Conservation (phyloP, 352 stramenopile genomes). For the Globisporangium lucens region DNA sequence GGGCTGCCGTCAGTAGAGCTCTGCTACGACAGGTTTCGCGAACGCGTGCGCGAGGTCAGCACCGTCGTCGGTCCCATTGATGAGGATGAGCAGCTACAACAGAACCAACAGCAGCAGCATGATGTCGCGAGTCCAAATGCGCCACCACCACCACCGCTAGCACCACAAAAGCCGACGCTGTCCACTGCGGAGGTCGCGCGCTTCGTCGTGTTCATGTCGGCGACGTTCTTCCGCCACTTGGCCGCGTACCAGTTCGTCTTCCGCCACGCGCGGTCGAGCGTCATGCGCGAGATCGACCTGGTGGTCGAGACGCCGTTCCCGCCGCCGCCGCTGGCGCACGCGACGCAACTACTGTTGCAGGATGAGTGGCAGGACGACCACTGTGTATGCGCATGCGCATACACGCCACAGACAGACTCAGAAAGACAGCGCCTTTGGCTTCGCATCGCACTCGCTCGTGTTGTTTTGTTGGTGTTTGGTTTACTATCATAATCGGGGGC, state of each 20-base stretch:
- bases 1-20: conserved; percentile 27
- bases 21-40: conserved; percentile 40
- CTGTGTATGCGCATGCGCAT: background rate
- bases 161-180: conserved; percentile 17
- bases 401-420: background rate
- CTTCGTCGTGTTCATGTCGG: conserved; percentile 67
- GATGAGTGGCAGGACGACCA: background rate
- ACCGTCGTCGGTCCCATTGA: background rate
- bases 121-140: conserved; percentile 4
- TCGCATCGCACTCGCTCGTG: background rate
- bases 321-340: conserved; percentile 30
- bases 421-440: background rate
- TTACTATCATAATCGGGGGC: background rate
- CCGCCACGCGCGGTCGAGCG: conserved; percentile 20
- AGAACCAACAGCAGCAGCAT: background rate
- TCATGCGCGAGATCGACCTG: conserved; percentile 31
- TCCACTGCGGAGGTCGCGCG: conserved; percentile 38
- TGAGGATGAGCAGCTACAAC: background rate
- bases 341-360: conserved; percentile 8
- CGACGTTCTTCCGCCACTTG: conserved; percentile 70
- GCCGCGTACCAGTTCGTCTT: conserved; percentile 63
- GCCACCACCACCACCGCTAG: background rate
- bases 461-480: background rate
- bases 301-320: conserved; percentile 49
- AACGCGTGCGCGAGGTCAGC: conserved; percentile 23